Percentiles rank a stretch among this genome's conserved stretches.
These are phyloP conservation scores for Colletotrichum noveboracense DNA, from an alignment of 2,329 filamentous ascomycete genomes.

Conservation along the genomic window DNA sequence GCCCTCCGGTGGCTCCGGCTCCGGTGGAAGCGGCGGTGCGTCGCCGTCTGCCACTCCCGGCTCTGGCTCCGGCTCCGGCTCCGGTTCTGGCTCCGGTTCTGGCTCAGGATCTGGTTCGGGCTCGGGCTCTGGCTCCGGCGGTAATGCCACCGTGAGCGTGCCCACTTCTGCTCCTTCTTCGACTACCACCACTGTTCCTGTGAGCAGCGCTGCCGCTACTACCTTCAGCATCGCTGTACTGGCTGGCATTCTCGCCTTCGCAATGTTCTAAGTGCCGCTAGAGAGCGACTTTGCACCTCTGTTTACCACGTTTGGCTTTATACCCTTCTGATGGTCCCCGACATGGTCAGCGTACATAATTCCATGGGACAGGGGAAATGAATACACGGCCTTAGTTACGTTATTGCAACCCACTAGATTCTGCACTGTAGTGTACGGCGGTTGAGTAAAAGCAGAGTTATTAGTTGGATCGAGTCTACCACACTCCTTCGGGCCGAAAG, in stretches of 20 bases:
- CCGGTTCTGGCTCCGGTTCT: slow-evolving; percentile 10
- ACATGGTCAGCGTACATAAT: neutral
- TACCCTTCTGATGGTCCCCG: neutral
- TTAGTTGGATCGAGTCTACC: neutral
- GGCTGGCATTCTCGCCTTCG: slow-evolving; percentile 12
- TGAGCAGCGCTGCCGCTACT: neutral
- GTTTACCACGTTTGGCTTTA: neutral
- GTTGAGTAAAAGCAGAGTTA: neutral
- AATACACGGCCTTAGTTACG: neutral
- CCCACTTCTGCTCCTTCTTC: neutral
- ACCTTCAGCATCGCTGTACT: slow-evolving; percentile 14
- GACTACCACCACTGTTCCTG: neutral
- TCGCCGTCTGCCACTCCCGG: slow-evolving; percentile 23
- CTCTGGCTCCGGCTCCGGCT: slow-evolving; percentile 6
- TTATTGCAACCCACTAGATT: neutral
- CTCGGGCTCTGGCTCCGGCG: neutral
- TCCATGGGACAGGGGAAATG: neutral
- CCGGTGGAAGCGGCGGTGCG: slow-evolving; percentile 22
- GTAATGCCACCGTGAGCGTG: slow-evolving; percentile 18
- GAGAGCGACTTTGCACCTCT: neutral
- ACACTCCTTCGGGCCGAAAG: neutral
- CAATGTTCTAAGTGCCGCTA: slow-evolving; percentile 9
- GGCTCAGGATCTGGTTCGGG: slow-evolving; percentile 27
- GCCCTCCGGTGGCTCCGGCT: slow-evolving; percentile 8
- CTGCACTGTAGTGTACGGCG: neutral